Percentiles rank a stretch among this genome's conserved stretches.
These are phyloP conservation scores for Penicillium vulpinum DNA, from an alignment of 2,329 filamentous ascomycete species.

Conservation along the genomic window DNA sequence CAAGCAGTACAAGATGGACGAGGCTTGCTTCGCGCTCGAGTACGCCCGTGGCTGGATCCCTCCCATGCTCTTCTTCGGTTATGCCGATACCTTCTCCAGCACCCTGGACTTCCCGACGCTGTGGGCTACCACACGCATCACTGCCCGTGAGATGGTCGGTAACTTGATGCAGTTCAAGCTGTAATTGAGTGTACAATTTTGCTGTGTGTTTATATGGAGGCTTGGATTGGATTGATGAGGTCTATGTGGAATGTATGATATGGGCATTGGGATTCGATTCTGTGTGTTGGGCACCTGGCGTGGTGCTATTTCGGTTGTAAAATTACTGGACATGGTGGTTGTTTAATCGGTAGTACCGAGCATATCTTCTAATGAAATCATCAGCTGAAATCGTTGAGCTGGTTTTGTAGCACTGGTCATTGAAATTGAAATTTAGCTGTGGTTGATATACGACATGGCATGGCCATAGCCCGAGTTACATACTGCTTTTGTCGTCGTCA, in stretches of 20 bases:
- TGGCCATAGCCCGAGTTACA: neutral
- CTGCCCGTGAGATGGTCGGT: constrained; percentile 71
- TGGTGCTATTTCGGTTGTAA: neutral
- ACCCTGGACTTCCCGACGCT: constrained; percentile 84
- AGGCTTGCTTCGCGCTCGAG: constrained; percentile 41
- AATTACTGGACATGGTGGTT: neutral
- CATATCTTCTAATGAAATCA: neutral
- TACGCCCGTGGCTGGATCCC: constrained; percentile 75
- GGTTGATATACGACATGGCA: neutral
- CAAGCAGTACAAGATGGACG: constrained; percentile 63
- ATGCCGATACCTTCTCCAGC: constrained; percentile 74
- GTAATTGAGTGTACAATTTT: constrained; percentile 40
- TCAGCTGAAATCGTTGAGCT: neutral
- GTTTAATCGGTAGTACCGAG: neutral
- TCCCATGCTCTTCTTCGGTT: constrained; percentile 88
- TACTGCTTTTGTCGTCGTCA: neutral
- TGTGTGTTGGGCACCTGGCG: neutral
- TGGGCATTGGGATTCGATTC: neutral
- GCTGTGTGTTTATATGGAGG: neutral
- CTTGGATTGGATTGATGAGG: neutral
- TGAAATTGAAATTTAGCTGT: neutral
- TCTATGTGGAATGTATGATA: constrained; percentile 10
- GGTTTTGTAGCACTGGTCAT: neutral
- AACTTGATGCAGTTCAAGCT: constrained; percentile 74
- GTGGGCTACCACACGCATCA: constrained; percentile 74